Base-by-base conservation (phyloP, 495 filamentous ascomycete genomes). In the Trichoderma asperelloides region DNA sequence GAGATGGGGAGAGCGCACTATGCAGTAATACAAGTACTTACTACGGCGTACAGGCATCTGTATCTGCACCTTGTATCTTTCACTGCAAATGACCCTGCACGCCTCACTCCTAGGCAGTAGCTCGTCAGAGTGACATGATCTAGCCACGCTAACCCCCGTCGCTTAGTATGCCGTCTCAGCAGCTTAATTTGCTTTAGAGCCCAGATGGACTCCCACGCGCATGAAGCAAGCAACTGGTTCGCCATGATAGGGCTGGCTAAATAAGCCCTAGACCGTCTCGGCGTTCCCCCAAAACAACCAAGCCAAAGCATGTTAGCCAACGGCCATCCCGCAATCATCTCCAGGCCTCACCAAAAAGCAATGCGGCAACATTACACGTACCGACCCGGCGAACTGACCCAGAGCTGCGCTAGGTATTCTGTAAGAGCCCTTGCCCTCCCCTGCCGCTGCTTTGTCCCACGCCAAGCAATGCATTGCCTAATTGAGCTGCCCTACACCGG, bases 61-160 rank as follows among this genome's bases (percentile, higher is more conserved):
- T 23, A 23, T 51, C 47, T n/a, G 33, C 33, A 37, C 33, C 33
- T 7, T 37, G 33, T 7, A 21, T 51, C 18, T 23, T 51, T 23
- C 2, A 18, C 43, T 16, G 0, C 6, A n/a, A 9, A 25, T 6
- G 6, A 9, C 27, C 3, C 27, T 11, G 12, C n/a, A 60, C 16
- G 25, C 13, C 33, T 28, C 55, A 60, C 23, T 60, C 55, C 11
- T 60, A n/a, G 49, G 23, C 15, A 28, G 15, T 30, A 13, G 27
- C 23, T 12, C 27, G 55, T 60, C 55, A 60, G 55, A 60, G 55
- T 60, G 55, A 60, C 55, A 60, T 60, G 55, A 60, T 60, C 15
- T 21, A 30, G 7, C 55, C 11, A 30, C 55, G 27, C 55, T 28
- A 27, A 60, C 25, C 55, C 23, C 55, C 25, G 27, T 60, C 23